phyloP scores from a whole-genome alignment of 768 basidiomycete genomes.

The Pleurotus eryngii region DNA sequence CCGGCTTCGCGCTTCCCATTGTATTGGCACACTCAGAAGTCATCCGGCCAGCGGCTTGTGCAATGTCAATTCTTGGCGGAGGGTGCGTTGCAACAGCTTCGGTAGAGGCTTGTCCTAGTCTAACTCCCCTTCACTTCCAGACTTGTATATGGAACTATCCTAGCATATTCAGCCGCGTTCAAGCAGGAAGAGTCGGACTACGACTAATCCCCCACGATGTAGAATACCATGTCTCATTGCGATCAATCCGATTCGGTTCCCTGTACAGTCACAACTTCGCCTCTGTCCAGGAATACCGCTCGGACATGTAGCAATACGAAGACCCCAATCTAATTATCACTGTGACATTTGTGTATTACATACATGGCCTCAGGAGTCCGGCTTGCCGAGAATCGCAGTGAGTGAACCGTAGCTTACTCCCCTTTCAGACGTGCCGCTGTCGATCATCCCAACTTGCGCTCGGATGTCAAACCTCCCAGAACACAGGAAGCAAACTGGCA shows the following conservation, averaged over 20 bases:
- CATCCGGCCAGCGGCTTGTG: slow-evolving; percentile 79
- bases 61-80: slow-evolving; percentile 95
- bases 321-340: no score
- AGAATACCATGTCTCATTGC: background rate
- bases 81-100: slow-evolving; percentile 47
- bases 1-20: slow-evolving; percentile 90
- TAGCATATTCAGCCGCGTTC: slow-evolving; percentile 84
- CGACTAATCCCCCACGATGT: slow-evolving; percentile 39
- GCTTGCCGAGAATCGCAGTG: background rate
- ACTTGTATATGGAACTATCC: slow-evolving; percentile 86
- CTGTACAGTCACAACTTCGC: no score
- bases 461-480: slow-evolving; percentile 59
- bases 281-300: no score
- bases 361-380: background rate
- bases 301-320: no score
- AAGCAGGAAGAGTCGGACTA: slow-evolving; percentile 81
- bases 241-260: background rate
- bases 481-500: slow-evolving; percentile 71
- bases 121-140: slow-evolving; percentile 28
- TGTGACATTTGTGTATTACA: no score
- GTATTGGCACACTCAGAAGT: slow-evolving; percentile 90
- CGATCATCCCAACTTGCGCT: slow-evolving; percentile 34
- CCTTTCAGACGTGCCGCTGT: background rate
- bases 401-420: background rate
- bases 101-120: background rate